Evolutionary conservation across 371 early-diverging fungal genomes (phyloP).

Genomic region (Vairimorpha necatrix): DNA sequence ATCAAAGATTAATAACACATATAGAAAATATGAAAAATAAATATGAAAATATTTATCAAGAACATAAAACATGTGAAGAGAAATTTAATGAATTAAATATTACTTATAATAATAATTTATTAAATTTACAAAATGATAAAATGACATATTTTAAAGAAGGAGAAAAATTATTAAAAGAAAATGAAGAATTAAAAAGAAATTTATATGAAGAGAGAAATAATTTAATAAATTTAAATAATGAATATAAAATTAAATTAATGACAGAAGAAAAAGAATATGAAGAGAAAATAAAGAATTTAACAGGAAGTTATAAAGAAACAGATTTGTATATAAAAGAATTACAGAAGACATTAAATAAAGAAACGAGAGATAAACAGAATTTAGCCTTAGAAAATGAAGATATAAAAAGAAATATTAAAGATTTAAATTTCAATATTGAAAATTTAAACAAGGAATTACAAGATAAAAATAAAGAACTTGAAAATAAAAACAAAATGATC

Average conservation of each 20-base stretch:
- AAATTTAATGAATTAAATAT: constrained; percentile 1
- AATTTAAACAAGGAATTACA: constrained; percentile 28
- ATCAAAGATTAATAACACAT: constrained; percentile 45
- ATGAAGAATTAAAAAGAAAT: constrained; percentile 5
- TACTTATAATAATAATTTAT: neutral
- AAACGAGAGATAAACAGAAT: neutral
- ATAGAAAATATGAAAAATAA: constrained; percentile 28
- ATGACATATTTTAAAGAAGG: neutral
- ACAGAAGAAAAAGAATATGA: neutral
- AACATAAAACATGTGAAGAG: constrained; percentile 5
- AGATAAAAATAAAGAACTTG: constrained; percentile 13
- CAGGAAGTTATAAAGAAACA: neutral
- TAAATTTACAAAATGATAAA: neutral
- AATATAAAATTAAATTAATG: constrained; percentile 4
- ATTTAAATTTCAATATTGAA: constrained; percentile 23
- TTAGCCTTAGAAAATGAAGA: constrained; percentile 5
- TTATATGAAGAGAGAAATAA: constrained; percentile 12
- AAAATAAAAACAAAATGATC: neutral
- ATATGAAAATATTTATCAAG: neutral
- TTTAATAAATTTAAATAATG: neutral
- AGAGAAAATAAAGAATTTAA: neutral
- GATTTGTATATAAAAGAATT: neutral
- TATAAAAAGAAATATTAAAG: neutral
- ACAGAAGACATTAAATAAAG: constrained; percentile 15
- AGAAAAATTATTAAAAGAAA: constrained; percentile 4